A percentile compares a stretch with the other conserved stretches of the same genome.
phyloP scores from a whole-genome alignment of 805 yeast genomes.

The Cyberlindnera lachancei region DNA sequence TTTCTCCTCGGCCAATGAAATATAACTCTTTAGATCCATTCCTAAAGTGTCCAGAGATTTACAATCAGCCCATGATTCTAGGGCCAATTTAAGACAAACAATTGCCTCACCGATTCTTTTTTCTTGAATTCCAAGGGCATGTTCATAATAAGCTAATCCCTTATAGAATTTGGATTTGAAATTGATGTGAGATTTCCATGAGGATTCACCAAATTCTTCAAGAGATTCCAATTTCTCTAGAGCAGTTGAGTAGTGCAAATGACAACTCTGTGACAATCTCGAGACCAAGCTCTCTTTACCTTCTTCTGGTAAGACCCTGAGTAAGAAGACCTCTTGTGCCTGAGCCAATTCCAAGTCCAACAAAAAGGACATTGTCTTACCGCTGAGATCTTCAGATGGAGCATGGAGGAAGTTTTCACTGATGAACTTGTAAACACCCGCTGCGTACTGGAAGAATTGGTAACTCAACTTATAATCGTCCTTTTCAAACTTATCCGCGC shows the following conservation, averaged over 20 bases:
- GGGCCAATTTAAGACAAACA: slow-evolving; percentile 50
- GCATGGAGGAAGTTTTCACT: slow-evolving; percentile 83
- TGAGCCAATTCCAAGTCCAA: slow-evolving; percentile 69
- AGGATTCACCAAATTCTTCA: slow-evolving; percentile 31
- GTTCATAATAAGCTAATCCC: slow-evolving; percentile 53
- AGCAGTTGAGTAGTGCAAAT: slow-evolving; percentile 44
- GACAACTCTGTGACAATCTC: slow-evolving; percentile 61
- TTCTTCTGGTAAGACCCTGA: slow-evolving; percentile 45
- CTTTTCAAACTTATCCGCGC: slow-evolving; percentile 28
- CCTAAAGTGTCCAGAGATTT: slow-evolving; percentile 27
- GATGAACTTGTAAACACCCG: slow-evolving; percentile 67
- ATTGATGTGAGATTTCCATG: slow-evolving; percentile 45
- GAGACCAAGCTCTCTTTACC: slow-evolving; percentile 52
- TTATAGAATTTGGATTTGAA: slow-evolving; percentile 49
- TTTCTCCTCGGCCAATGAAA: slow-evolving; percentile 29
- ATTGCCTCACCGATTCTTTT: slow-evolving; percentile 72
- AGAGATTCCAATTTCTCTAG: slow-evolving; percentile 32
- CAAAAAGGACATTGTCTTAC: slow-evolving; percentile 60
- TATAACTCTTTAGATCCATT: slow-evolving; percentile 26
- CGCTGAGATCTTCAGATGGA: slow-evolving; percentile 71
- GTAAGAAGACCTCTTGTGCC: slow-evolving; percentile 77
- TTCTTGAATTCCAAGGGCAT: slow-evolving; percentile 47
- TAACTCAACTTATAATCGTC: slow-evolving; percentile 52
- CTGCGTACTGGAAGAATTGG: slow-evolving; percentile 60
- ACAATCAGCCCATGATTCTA: slow-evolving; percentile 26